Percentiles rank a stretch among this genome's conserved stretches.
phyloP scores from a whole-genome alignment of 75 land plant species.

The Cunninghamia lanceolata region DNA sequence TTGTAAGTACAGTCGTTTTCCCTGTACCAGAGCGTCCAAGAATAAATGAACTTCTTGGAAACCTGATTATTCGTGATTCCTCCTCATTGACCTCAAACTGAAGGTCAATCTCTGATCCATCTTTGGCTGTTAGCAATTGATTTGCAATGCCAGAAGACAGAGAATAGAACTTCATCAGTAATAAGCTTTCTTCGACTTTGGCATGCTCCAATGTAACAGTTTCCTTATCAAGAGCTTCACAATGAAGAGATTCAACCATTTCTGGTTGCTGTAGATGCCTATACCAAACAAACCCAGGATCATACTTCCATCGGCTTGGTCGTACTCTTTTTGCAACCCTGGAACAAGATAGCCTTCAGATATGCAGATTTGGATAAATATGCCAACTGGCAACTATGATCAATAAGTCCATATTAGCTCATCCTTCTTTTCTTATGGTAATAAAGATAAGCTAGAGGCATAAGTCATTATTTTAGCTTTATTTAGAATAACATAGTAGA shows the following conservation, averaged over 20 bases:
- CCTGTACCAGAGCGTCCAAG: conserved; percentile 80
- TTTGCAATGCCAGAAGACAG: conserved; percentile 49
- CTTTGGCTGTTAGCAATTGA: conserved; percentile 48
- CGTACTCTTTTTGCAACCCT: conserved; percentile 29
- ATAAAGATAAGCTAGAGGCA: not conserved
- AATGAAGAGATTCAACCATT: not conserved
- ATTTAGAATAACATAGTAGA: not conserved
- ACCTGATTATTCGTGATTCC: conserved; percentile 43
- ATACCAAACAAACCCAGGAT: conserved; percentile 20
- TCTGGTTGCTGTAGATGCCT: conserved; percentile 13
- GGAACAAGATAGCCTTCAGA: conserved; percentile 4
- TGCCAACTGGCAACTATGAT: not conserved
- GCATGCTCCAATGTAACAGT: conserved; percentile 40
- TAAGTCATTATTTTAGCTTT: not conserved
- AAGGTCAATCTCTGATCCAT: conserved; percentile 47
- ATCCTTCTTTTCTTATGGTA: not conserved
- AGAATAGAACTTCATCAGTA: conserved; percentile 70
- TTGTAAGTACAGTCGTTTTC: conserved; percentile 71
- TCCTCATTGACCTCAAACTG: conserved; percentile 65
- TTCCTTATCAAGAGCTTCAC: conserved; percentile 4
- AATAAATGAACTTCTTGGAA: conserved; percentile 46
- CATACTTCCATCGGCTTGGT: conserved; percentile 38
- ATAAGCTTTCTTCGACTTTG: conserved; percentile 52
- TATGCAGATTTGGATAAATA: no score
- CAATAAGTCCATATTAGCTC: not conserved